These are phyloP conservation scores for Aspergillus olivimuriae DNA, from an alignment of 495 filamentous ascomycete genomes.

Conservation along the genomic window DNA sequence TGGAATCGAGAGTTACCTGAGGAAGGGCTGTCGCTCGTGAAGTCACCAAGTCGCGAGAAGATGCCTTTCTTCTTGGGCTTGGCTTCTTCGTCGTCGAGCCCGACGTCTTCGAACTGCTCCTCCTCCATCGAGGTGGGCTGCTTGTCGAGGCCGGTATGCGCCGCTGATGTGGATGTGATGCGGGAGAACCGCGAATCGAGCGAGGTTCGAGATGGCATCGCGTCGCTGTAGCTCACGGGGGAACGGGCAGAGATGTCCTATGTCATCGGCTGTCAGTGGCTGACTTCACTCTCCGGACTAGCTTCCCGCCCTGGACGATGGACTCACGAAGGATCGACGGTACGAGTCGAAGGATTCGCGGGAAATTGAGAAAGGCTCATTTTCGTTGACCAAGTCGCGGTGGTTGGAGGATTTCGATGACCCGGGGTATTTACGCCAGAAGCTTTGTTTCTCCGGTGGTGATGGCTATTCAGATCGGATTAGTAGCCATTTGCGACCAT, in stretches of 20 bases:
- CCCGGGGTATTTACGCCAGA: conserved; percentile 71
- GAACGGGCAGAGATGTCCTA: conserved; percentile 93
- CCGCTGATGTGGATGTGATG: conserved; percentile 43
- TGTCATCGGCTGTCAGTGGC: conserved; percentile 1
- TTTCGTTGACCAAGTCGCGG: conserved; percentile 63
- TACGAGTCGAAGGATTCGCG: conserved; percentile 98
- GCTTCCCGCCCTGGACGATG: not conserved
- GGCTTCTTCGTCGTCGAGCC: conserved; percentile 72
- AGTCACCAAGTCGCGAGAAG: conserved; percentile 79
- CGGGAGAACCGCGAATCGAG: conserved; percentile 67
- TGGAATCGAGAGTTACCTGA: conserved; percentile 54
- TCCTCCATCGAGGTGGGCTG: conserved; percentile 56
- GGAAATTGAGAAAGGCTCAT: conserved; percentile 94
- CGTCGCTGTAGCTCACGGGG: conserved; percentile 57
- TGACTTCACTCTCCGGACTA: not conserved
- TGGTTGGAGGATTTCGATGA: conserved; percentile 66
- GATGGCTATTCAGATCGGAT: conserved; percentile 58
- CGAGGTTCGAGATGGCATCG: conserved; percentile 58
- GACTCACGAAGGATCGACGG: conserved; percentile 84
- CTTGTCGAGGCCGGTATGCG: conserved; percentile 44
- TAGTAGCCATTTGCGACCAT: conserved; percentile 13
- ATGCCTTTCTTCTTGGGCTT: conserved; percentile 73
- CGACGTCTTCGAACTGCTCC: conserved; percentile 86
- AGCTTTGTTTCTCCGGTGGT: conserved; percentile 75
- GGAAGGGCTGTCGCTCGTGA: conserved; percentile 29